Evolutionary conservation across 1,284 basidiomycete genomes (phyloP), one percentile per base, ranked within the genome.

Genomic region (Phylloporus gajari): DNA sequence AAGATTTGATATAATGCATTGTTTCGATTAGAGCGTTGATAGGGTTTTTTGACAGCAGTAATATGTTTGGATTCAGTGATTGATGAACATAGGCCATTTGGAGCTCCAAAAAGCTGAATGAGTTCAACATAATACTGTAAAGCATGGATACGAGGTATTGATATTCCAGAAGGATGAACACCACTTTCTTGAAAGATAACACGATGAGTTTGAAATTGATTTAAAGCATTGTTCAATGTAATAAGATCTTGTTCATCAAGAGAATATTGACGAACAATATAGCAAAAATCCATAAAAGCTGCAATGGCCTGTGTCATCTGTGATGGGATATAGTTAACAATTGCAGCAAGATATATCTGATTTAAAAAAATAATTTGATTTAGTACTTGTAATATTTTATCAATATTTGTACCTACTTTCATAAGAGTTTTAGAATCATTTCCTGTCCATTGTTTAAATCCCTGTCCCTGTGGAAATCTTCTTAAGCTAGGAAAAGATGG

Each of bases 11-110:
- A 38, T 3, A 68, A 35, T 0, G 61, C 61, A n/a, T 68, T 12
- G n/a, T 44, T 21, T 17, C 32, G 48, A n/a, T 40, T 68, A 5
- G 68, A 32, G 4, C 25, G 51, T 19, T n/a, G 17, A 25, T 58
- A 68, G 8, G 68, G 68, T 15, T 30, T 25, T 40, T 68, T 64
- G 23, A 68, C 68, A 15, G 61, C 68, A 13, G 44, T 64, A 30
- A 56, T 64, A 23, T 64, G 62, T 23, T 32, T 46, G 13, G 62
- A 64, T 23, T 64, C 62, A 32, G 62, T 64, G 19, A 64, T 64
- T 3, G 42, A 64, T 32, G 62, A 46, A 27, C 61, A 63, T 9
- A 63, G 17, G 6, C 61, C 61, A 48, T 64, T 64, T 12, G 44
- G 62, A 5, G 42, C 21, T 19, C 62, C 62, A 48, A 64, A 64